A percentile compares a stretch with the other conserved stretches of the same genome.
phyloP scores from a whole-genome alignment of 1,139 yeast genomes.

The Pichia sp. region DNA sequence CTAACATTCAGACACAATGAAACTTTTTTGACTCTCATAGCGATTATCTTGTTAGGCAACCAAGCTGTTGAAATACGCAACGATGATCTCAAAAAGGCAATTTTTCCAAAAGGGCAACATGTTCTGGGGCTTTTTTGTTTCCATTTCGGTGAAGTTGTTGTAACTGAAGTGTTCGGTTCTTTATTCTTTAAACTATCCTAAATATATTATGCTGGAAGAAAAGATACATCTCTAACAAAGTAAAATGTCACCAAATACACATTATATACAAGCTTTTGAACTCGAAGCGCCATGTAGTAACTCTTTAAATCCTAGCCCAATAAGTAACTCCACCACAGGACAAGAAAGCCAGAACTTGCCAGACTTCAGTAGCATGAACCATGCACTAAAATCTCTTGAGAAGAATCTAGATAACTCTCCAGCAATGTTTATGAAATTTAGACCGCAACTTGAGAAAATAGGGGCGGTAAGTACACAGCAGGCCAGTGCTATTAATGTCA shows the following conservation, averaged over 20 bases:
- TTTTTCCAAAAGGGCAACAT: slow-evolving; percentile 5
- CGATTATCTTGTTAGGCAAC: too few species aligned
- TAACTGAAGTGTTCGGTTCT: not conserved
- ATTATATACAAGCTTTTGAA: not conserved
- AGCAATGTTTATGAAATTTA: not conserved
- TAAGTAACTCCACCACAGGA: not conserved
- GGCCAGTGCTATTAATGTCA: slow-evolving; percentile 5
- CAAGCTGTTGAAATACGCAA: not conserved
- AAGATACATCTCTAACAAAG: not conserved
- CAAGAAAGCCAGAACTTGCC: not conserved
- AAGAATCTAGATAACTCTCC: not conserved
- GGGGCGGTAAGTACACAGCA: slow-evolving; percentile 16
- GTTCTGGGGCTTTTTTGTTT: not conserved
- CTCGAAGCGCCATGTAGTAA: not conserved
- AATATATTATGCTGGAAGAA: not conserved
- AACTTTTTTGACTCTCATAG: too few species aligned
- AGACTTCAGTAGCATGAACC: not conserved
- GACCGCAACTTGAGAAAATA: slow-evolving; percentile 16
- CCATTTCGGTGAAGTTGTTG: not conserved
- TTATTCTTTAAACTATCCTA: not conserved
- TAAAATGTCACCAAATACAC: not conserved
- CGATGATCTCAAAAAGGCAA: slow-evolving; percentile 3
- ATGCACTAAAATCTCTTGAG: slow-evolving; percentile 9
- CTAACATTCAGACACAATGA: too few species aligned
- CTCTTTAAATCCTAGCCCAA: slow-evolving; percentile 2